Conservation (phyloP, 2,329 filamentous ascomycete genomes). For the Trichoderma sp. region DNA sequence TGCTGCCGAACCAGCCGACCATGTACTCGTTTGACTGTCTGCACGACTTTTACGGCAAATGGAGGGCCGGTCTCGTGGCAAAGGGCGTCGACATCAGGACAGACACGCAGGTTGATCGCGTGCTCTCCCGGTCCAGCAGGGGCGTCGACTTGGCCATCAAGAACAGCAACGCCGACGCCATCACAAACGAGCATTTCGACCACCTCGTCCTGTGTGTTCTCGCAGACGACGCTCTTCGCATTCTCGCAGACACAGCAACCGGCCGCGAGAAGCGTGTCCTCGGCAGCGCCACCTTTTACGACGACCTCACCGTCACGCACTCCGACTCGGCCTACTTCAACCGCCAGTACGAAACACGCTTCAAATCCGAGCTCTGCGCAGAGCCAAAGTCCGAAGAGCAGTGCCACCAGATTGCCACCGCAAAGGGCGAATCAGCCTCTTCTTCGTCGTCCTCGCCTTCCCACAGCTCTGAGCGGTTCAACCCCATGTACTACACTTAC, state of each 20-base stretch:
- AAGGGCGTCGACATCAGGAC: slow-evolving; percentile 60
- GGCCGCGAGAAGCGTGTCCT: slow-evolving; percentile 67
- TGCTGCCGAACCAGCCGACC: slow-evolving; percentile 60
- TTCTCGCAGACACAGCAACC: slow-evolving; percentile 59
- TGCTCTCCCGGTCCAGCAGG: slow-evolving; percentile 52
- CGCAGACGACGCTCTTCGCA: slow-evolving; percentile 64
- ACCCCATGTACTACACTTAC: slow-evolving; percentile 67
- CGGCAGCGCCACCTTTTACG: slow-evolving; percentile 68
- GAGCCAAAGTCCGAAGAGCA: slow-evolving; percentile 47
- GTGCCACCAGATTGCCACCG: slow-evolving; percentile 43
- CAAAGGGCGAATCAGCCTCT: slow-evolving; percentile 44
- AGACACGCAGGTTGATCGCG: slow-evolving; percentile 55
- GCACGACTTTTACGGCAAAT: slow-evolving; percentile 60
- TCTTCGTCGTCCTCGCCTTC: slow-evolving; percentile 30
- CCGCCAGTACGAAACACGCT: slow-evolving; percentile 66
- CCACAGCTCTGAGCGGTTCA: slow-evolving; percentile 54
- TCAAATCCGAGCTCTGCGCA: slow-evolving; percentile 53
- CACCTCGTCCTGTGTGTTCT: slow-evolving; percentile 67
- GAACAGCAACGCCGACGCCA: slow-evolving; percentile 53
- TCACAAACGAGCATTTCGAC: slow-evolving; percentile 59
- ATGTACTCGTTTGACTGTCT: slow-evolving; percentile 69
- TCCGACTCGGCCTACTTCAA: slow-evolving; percentile 66
- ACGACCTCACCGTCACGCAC: slow-evolving; percentile 73
- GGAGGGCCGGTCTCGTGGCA: slow-evolving; percentile 55
- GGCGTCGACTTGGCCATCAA: slow-evolving; percentile 57